phyloP scores from a whole-genome alignment of 257 asterid genomes.

The Gentiana macrophylla region DNA sequence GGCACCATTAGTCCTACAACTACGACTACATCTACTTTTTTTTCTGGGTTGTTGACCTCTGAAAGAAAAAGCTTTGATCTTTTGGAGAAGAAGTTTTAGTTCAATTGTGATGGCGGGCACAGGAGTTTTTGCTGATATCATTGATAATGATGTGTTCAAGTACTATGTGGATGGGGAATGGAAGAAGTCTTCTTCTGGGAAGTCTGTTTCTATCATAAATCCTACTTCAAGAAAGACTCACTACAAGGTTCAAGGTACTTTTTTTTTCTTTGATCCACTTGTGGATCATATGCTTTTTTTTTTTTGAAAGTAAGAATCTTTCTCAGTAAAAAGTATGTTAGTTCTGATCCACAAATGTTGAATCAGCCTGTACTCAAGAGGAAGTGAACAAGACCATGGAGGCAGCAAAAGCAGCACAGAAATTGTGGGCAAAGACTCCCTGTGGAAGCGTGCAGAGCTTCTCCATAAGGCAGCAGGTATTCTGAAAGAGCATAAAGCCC shows the following conservation, averaged over 20 bases:
- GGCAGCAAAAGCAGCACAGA: slow-evolving; percentile 59
- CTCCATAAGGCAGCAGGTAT: slow-evolving; percentile 96
- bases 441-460: slow-evolving; percentile 97
- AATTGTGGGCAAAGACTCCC: slow-evolving; percentile 81
- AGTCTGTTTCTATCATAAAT: slow-evolving; percentile 66
- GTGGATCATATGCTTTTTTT: background rate
- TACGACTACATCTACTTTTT: slow-evolving; percentile 6
- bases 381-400: slow-evolving; percentile 94
- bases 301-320: too few species aligned
- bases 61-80: background rate
- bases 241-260: slow-evolving; percentile 86
- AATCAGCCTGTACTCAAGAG: slow-evolving; percentile 79
- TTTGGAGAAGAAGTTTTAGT: slow-evolving; percentile 7
- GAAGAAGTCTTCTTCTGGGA: slow-evolving; percentile 67
- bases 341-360: too few species aligned
- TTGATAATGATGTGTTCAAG: slow-evolving; percentile 70
- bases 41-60: slow-evolving; percentile 6
- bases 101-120: slow-evolving; percentile 57
- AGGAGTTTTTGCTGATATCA: slow-evolving; percentile 67
- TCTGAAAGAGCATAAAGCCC: slow-evolving; percentile 79
- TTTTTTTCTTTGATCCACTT: background rate
- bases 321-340: too few species aligned
- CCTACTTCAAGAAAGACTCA: slow-evolving; percentile 83
- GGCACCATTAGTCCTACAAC: background rate
- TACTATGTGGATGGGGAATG: slow-evolving; percentile 83